Conservation (phyloP, 2,329 filamentous ascomycete genomes). For the Paracorniculantispora psalliotae region DNA sequence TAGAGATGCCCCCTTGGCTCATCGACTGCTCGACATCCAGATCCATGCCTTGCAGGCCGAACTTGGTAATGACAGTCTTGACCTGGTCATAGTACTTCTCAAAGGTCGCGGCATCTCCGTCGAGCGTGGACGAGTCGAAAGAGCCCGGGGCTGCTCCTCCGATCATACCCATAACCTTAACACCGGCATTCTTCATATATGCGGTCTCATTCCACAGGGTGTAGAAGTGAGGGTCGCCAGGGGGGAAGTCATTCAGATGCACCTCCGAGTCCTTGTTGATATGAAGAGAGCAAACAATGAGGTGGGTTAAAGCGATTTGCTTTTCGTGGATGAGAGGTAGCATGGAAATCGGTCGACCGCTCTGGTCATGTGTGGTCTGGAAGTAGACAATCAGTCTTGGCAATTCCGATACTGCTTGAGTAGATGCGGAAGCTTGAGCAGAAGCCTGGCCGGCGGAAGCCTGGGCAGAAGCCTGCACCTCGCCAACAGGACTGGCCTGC, state of each 20-base stretch:
- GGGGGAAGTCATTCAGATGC: slow-evolving; percentile 72
- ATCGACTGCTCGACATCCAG: slow-evolving; percentile 73
- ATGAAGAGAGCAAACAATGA: slow-evolving; percentile 79
- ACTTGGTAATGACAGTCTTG: slow-evolving; percentile 54
- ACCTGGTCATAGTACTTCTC: slow-evolving; percentile 70
- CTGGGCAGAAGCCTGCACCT: neutral
- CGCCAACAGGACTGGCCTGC: slow-evolving; percentile 4
- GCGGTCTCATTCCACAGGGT: slow-evolving; percentile 71
- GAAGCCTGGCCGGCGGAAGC: neutral
- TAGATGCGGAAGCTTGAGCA: neutral
- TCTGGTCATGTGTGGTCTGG: slow-evolving; percentile 43
- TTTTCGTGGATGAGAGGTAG: slow-evolving; percentile 41
- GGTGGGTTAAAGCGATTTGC: slow-evolving; percentile 57
- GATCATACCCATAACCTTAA: slow-evolving; percentile 78
- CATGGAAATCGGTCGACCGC: slow-evolving; percentile 41
- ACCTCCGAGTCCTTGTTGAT: slow-evolving; percentile 62
- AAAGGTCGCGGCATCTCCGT: slow-evolving; percentile 55
- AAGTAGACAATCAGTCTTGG: slow-evolving; percentile 46
- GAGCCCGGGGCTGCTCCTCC: slow-evolving; percentile 75
- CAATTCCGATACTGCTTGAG: slow-evolving; percentile 15
- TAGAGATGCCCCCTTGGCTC: slow-evolving; percentile 58
- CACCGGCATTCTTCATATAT: slow-evolving; percentile 62
- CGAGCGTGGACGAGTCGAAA: slow-evolving; percentile 49
- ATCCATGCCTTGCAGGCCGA: slow-evolving; percentile 63
- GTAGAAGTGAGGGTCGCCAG: slow-evolving; percentile 58